Conservation (phyloP, 169 alveolate genomes). For the Neospora caninum region DNA sequence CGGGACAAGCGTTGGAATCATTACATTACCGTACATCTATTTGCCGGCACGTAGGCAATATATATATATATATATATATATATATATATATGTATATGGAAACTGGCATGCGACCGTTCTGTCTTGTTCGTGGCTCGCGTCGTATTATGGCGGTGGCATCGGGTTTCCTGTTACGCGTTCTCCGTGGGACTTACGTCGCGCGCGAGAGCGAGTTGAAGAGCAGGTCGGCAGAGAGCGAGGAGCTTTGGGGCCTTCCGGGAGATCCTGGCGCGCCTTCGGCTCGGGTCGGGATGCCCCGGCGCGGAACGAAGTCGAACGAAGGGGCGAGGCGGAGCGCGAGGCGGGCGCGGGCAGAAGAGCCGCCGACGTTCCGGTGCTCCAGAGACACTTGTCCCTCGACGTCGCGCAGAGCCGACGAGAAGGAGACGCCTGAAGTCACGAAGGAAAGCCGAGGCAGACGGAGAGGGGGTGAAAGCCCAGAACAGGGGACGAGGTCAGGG, state of each 20-base stretch:
- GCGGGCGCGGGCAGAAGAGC: constrained; percentile 12
- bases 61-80: not conserved
- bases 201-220: constrained; percentile 21
- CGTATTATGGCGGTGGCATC: too few species aligned
- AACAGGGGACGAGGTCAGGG: not conserved
- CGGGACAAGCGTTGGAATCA: not conserved
- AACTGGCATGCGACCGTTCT: not conserved
- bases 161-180: too few species aligned
- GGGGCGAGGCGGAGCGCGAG: constrained; percentile 20
- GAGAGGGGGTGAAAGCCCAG: not conserved
- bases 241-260: not conserved
- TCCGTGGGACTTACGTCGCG: not conserved
- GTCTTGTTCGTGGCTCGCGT: too few species aligned
- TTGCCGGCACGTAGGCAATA: too few species aligned
- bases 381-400: not conserved
- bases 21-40: not conserved
- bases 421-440: constrained; percentile 5
- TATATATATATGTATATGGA: not conserved
- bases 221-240: not conserved
- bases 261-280: not conserved
- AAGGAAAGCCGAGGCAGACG: not conserved
- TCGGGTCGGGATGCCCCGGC: not conserved
- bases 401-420: not conserved
- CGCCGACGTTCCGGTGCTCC: constrained; percentile 10
- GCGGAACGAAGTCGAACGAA: not conserved